A percentile compares a stretch with the other conserved stretches of the same genome.
Conservation (phyloP, 108 stramenopile genomes). For the Nitzschia putrida region DNA sequence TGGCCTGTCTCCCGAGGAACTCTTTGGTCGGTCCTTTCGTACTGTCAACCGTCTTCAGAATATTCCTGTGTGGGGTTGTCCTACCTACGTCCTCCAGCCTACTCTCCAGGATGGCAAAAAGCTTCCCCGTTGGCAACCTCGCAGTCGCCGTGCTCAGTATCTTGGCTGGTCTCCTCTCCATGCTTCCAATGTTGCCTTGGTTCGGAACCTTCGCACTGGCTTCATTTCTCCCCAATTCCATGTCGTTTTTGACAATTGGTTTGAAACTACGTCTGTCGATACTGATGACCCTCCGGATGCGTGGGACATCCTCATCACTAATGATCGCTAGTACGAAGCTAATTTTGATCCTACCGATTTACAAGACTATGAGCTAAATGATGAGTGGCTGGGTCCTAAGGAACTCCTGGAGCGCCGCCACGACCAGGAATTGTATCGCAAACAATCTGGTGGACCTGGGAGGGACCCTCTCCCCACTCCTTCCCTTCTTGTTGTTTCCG, state of each 20-base stretch:
- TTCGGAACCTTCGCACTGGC: conserved; percentile 42
- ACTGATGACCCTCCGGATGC: not conserved
- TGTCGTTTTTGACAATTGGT: conserved; percentile 55
- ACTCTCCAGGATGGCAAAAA: conserved; percentile 44
- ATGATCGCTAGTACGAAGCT: conserved; percentile 4
- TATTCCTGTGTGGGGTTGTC: conserved; percentile 40
- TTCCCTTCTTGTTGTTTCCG: too few species aligned
- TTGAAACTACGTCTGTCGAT: conserved; percentile 31
- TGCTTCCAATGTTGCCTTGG: conserved; percentile 37
- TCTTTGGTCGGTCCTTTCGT: conserved; percentile 26
- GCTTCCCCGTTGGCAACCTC: conserved; percentile 41
- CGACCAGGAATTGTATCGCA: too few species aligned
- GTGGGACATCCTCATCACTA: conserved; percentile 14
- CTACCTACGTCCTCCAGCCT: conserved; percentile 42
- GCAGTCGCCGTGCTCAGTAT: conserved; percentile 40
- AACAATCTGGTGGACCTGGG: too few species aligned
- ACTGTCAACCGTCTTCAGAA: conserved; percentile 9
- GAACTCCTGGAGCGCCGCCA: too few species aligned
- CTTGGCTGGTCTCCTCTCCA: conserved; percentile 44
- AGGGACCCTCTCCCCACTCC: too few species aligned
- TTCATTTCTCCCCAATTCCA: conserved; percentile 49
- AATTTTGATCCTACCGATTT: not conserved
- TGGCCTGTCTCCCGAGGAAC: conserved; percentile 36
- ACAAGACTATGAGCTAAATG: not conserved
- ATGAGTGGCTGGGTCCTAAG: conserved; percentile 14